phyloP scores from a whole-genome alignment of 1,284 basidiomycete species.

The Trichosporon inkin region DNA sequence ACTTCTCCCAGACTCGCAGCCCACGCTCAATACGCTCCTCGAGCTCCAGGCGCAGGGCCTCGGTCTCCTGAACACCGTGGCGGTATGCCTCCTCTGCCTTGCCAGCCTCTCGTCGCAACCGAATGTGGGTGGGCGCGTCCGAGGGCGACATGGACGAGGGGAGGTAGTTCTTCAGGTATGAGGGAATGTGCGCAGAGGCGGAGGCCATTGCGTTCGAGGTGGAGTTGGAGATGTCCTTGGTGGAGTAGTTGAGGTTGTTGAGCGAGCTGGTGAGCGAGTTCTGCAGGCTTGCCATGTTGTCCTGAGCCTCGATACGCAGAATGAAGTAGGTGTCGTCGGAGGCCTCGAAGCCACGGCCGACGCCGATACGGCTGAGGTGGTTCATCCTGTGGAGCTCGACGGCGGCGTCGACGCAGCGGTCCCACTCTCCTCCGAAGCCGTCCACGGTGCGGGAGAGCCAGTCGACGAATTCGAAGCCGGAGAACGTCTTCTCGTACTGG shows the following conservation, averaged over 20 bases:
- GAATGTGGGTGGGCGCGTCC: conserved; percentile 62
- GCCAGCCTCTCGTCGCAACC: conserved; percentile 69
- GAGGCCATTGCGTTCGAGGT: conserved; percentile 5
- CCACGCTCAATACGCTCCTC: conserved; percentile 80
- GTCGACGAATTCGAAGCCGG: conserved; percentile 70
- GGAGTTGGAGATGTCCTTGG: not conserved
- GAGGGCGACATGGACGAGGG: conserved; percentile 38
- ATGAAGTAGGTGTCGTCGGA: conserved; percentile 44
- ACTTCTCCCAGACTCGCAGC: conserved; percentile 70
- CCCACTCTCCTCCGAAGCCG: conserved; percentile 66
- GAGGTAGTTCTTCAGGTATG: conserved; percentile 38
- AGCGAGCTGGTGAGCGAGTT: conserved; percentile 11
- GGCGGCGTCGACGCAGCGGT: conserved; percentile 73
- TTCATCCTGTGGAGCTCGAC: conserved; percentile 69
- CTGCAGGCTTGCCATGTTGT: conserved; percentile 27
- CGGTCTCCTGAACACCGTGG: conserved; percentile 60
- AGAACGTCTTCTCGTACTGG: conserved; percentile 79
- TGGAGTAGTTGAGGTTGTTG: conserved; percentile 11
- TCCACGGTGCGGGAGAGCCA: conserved; percentile 69
- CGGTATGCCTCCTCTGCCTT: conserved; percentile 72
- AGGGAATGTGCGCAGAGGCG: conserved; percentile 15
- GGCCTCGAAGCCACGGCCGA: conserved; percentile 48
- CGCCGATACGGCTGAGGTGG: conserved; percentile 67
- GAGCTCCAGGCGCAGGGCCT: conserved; percentile 70
- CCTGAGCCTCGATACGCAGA: conserved; percentile 31